Evolutionary conservation across 148 eudicot species (phyloP), one percentile per base, ranked within the genome.

Genomic region (Vaccinium macrocarpon): DNA sequence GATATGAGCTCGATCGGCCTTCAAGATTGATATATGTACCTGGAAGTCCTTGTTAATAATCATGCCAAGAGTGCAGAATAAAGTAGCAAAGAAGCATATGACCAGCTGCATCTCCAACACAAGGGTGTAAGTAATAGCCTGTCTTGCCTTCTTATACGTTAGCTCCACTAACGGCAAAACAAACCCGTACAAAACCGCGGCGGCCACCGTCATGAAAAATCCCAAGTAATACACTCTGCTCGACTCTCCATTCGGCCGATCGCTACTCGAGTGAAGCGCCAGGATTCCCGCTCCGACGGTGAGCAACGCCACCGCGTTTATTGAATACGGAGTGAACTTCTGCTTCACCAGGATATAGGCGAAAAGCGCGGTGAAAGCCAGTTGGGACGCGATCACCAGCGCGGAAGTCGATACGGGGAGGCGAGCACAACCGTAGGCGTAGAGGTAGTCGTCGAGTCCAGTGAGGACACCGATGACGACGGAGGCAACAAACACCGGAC

Each of bases 71-170:
- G 88, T 89, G 81, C 95, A 91, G 52, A 91, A 51, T 14, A 82
- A 46, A 16, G 97, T 94, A 16, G 97, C 94, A 74, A 86, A 87
- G 2, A 94, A 38, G 1, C 90, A 87, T 59, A 94, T 76, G 5
- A 92, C 93, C 16, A 91, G 70, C 83, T 94, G 95, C 85, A 91
- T 70, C 90, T 94, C 97, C 91, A 94, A 84, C 49, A 91, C 97
- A 55, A 94, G 83, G 8, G 87, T 76, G 38, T 89, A 94, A 6
- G 78, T 82, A 52, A 92, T 82, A 7, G 75, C 77, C 51, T 86
- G 89, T 23, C 83, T 86, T 2, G 91, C 89, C 86, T 81, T 92
- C 77, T 76, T 84, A 76, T 92, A 94, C 6, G 83, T 83, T 21
- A 89, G 66, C 81, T 94, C 97, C 29, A 94, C 82, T 86, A 88